Percentiles rank a stretch among this genome's conserved stretches.
Conservation (phyloP, 805 yeast genomes). For the Candida ipomoeae region DNA sequence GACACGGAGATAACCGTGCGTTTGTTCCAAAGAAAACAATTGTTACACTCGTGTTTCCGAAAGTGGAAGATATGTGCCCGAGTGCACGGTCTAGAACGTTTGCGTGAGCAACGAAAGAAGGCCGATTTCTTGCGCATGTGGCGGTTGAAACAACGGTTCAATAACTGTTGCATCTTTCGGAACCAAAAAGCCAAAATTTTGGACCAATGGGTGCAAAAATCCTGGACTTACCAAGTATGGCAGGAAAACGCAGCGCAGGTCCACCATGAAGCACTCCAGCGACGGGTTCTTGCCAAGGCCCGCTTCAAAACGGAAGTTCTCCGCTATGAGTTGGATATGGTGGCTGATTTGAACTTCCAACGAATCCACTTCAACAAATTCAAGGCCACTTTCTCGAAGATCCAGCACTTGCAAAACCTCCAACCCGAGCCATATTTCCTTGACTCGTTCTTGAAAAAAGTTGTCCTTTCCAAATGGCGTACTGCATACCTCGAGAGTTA, state of each 20-base stretch:
- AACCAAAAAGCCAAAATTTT: background rate
- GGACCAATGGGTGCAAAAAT: background rate
- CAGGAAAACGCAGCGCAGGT: background rate
- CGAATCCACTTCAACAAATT: slow-evolving; percentile 18
- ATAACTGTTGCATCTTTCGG: background rate
- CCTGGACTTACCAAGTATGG: no score
- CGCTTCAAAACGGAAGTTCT: background rate
- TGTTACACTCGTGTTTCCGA: background rate
- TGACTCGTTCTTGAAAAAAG: slow-evolving; percentile 1
- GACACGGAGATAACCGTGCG: background rate
- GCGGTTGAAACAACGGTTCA: background rate
- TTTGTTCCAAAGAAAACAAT: background rate
- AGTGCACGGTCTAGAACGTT: no score
- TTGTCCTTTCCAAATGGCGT: slow-evolving; percentile 23
- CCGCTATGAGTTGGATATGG: slow-evolving; percentile 7
- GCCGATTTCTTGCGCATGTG: background rate
- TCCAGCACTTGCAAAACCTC: background rate
- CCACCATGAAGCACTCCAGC: background rate
- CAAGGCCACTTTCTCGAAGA: background rate
- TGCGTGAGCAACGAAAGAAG: no score
- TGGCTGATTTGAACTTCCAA: slow-evolving; percentile 21
- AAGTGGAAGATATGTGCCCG: background rate
- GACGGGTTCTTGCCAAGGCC: background rate
- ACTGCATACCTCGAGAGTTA: slow-evolving; percentile 17
- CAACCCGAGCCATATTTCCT: no score